Evolutionary conservation across 768 basidiomycete species (phyloP), one percentile per base, ranked within the genome.

Genomic region (Lactarius hengduanensis): DNA sequence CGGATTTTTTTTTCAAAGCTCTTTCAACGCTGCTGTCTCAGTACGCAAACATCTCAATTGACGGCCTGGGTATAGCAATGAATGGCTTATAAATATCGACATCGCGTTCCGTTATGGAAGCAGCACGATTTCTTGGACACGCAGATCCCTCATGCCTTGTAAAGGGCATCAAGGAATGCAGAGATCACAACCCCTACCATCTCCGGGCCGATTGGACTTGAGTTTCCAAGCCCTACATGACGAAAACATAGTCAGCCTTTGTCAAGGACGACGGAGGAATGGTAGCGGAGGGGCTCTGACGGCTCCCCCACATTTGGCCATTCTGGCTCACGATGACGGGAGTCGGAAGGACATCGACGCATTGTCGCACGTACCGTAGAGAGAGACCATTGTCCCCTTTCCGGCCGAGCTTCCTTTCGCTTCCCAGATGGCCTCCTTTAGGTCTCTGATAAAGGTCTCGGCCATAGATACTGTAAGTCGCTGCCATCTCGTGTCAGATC

Each of bases 371-470:
- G 62, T 66, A 95, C 95, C 95, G 73, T 97, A 98, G 15, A 98
- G 74, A 16, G 89, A 83, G 4, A 97, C 94, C 94, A 98, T 96
- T 36, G 86, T 85, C 9, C 96, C 96, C 72, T 88, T 84, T 7
- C 89, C 89, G 36, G 80, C 79, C 0, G 91, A 87, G 20, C 79
- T 77, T 34, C 78, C 65, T 74, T 88, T 91, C 26, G 92, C 89
- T 64, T 91, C 87, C 54, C 80, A 77, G 8, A 99, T 86, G 0
- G 87, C 82, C 57, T 87, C 87, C 73, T 89, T 90, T 69, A 99
- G 80, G 72, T 98, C 96, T 16, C 84, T 83, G 60, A 98, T 82
- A 73, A 99, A 90, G 47, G 83, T 84, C 68, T 94, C 92, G 50
- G 90, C 86, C 64, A 81, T 80, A 1, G 83, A 77, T 10, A 96